Base-by-base conservation (phyloP, 179 eudicot species). In the Corrigiola litoralis region DNA sequence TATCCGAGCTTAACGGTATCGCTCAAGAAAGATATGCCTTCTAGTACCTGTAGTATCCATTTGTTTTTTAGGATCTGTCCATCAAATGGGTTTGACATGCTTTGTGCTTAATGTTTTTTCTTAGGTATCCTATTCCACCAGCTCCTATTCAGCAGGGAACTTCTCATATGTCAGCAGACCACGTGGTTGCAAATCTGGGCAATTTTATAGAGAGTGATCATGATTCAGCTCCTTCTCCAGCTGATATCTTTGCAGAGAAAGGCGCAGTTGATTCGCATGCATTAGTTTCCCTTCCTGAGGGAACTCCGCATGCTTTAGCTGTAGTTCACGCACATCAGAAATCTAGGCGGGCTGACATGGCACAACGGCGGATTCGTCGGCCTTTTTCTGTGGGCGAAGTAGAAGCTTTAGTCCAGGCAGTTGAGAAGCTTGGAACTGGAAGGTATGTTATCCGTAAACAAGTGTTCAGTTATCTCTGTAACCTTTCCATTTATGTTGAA, bases 381-480 rank as follows among this genome's bases (percentile, higher is more conserved):
- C 99, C 99, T 54, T 94, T 94, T 78, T 82, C 99, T 70, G 97
- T 94, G 46, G 60, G 82, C 29, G 99, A 94, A 78, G 99, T 94
- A 61, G 97, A 94, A 81, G 90, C 97, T 38, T 75, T 94, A 41
- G 97, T 94, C 55, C 88, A 90, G 72, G 99, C 97, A 29, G 99
- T 94, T 62, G 99, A 90, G 85, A 81, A 94, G 82, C 91, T 94
- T 28, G 99, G 99, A 52, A 94, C 99, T 38, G 99, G 97, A 75
- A 94, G 97, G 99, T 94, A 46, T 37, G 61, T 17, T 1, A 25
- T 13, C 36, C 12, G 6, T 67, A 11, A 23, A 45, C 2, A 2
- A 16, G 5, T 57, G 25, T n/a, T n/a, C n/a, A n/a, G n/a, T n/a
- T n/a, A n/a, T n/a, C n/a, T n/a, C n/a, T n/a, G n/a, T n/a, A n/a